Conservation (phyloP, 352 stramenopile species). For the Blastocystis sp. region DNA sequence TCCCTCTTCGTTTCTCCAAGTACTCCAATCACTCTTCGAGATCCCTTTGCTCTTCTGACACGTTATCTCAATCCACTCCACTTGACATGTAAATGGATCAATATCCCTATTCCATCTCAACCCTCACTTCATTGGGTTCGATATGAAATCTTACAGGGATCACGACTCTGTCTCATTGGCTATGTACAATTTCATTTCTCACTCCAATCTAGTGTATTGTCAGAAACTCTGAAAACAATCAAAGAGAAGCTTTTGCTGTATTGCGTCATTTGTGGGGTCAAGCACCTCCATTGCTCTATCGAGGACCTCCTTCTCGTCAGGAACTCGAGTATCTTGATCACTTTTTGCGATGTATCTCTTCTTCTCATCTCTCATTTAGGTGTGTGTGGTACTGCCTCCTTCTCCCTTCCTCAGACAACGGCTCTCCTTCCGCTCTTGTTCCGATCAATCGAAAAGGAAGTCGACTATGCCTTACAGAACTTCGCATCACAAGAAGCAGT, state of each 20-base stretch:
- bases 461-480: neutral
- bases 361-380: neutral
- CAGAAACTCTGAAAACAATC: neutral
- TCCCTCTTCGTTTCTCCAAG: constrained; percentile 28
- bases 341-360: constrained; percentile 20
- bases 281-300: neutral
- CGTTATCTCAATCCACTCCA: constrained; percentile 27
- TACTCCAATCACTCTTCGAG: constrained; percentile 10
- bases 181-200: neutral
- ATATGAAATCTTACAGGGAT: constrained; percentile 25
- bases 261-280: constrained; percentile 35
- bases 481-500: neutral
- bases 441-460: neutral
- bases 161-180: neutral
- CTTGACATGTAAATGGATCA: constrained; percentile 23
- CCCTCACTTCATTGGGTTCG: constrained; percentile 46
- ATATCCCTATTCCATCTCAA: constrained; percentile 31
- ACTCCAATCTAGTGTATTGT: constrained; percentile 44
- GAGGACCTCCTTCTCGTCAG: neutral
- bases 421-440: constrained; percentile 16
- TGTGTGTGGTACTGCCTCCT: neutral
- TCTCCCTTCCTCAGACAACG: neutral
- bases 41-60: neutral
- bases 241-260: constrained; percentile 50
- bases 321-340: neutral